Base-by-base conservation (phyloP, 352 stramenopile species). In the Plasmopara halstedii region DNA sequence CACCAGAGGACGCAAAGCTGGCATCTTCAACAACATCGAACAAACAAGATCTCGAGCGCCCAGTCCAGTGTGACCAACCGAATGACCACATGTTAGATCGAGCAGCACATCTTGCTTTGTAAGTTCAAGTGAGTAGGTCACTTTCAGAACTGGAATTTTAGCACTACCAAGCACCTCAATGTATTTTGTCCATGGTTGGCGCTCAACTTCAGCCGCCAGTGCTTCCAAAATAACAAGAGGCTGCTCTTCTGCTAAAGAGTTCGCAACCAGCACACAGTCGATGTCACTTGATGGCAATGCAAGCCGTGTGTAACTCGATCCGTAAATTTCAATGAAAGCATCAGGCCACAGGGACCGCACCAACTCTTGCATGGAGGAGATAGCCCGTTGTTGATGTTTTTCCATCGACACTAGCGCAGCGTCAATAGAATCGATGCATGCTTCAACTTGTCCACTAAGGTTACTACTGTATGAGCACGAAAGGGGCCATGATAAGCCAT, bases 121-220 rank as follows among this genome's bases (percentile, higher is more conserved):
- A 11, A 48, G 50, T 4, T 58, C 37, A 13, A 66, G 49, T 32
- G 51, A 53, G 39, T 67, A 88, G 1, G 78, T 73, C 32, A 98
- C 84, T 62, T 98, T 98, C 41, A 98, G 86, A 31, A 98, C 91
- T 14, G 95, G 95, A 27, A 99, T 96, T 51, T 96, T 92, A 25
- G 95, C 97, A 42, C 85, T 76, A 46, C 87, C 82, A 25, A 98
- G 92, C 20, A 98, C 60, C 44, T 98, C 96, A 13, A 98, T 85
- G 19, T 80, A 80, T 44, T 79, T 78, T 5, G 64, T 74, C 79
- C 84, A 95, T 1, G 62, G 22, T 29, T 93, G 82, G 13, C 58
- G 62, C 31, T 88, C 84, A 9, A 98, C 51, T 39, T 85, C 80
- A 27, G 77, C 64, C 14, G 83, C 77, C 10, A 99, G 67, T 6